Evolutionary conservation across 1,139 yeast species (phyloP).

Genomic region (Taphrina communis): DNA sequence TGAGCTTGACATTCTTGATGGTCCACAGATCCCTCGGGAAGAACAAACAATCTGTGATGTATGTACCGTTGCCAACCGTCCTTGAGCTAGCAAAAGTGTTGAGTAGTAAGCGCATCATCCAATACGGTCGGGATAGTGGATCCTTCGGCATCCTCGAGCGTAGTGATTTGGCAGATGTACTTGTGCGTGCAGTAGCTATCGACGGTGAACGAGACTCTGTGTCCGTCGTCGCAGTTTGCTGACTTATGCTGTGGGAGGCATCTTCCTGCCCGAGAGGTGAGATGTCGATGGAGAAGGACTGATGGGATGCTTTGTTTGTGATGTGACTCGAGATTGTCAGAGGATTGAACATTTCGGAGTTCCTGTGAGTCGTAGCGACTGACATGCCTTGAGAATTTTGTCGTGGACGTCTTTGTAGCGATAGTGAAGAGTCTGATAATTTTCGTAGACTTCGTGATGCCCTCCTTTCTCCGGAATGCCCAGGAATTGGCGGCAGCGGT

Average conservation of each 20-base stretch:
- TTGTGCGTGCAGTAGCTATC: background rate
- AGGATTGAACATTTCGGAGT: background rate
- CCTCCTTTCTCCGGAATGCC: constrained; percentile 6
- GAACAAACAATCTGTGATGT: constrained; percentile 23
- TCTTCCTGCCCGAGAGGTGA: background rate
- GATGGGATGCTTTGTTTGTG: background rate
- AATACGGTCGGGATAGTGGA: constrained; percentile 33
- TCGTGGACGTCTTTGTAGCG: constrained; percentile 4
- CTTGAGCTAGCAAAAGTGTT: constrained; percentile 23
- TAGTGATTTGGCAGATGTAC: constrained; percentile 3
- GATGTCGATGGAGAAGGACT: constrained; percentile 1
- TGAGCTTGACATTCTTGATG: constrained; percentile 34
- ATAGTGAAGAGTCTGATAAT: constrained; percentile 1
- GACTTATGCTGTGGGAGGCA: background rate
- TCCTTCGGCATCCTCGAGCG: constrained; percentile 19
- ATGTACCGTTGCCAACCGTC: constrained; percentile 24
- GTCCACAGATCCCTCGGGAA: constrained; percentile 40
- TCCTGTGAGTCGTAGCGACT: background rate
- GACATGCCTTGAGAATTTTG: constrained; percentile 4
- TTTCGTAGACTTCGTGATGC: background rate
- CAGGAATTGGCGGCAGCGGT: background rate
- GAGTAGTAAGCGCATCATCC: constrained; percentile 39
- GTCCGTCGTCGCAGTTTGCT: background rate
- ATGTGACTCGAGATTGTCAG: background rate
- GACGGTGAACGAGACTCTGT: constrained; percentile 3